A percentile compares a stretch with the other conserved stretches of the same genome.
Conservation (phyloP, 164 flowering plant genomes). For the Litsea cubeba region DNA sequence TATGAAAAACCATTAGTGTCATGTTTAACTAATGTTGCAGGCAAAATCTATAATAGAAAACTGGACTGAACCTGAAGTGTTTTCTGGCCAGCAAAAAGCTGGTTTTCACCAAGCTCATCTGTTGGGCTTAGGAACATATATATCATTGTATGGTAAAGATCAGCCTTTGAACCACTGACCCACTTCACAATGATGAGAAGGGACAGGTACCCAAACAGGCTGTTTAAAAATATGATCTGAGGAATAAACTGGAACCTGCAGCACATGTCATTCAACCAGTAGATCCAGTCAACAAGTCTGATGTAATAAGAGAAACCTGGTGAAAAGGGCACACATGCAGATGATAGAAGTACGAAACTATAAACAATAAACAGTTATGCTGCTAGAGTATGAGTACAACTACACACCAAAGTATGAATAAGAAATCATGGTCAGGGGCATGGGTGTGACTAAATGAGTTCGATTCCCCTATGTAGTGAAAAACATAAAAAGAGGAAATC, state of each 20-base stretch:
- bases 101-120: slow-evolving; percentile 94
- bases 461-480: too few relatives aligned
- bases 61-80: slow-evolving; percentile 56
- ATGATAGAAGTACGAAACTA: too few relatives aligned
- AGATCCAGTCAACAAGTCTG: background rate
- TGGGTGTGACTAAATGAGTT: too few relatives aligned
- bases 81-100: slow-evolving; percentile 87
- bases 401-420: too few relatives aligned
- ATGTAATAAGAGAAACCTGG: background rate
- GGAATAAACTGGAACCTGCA: slow-evolving; percentile 96
- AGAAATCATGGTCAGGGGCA: too few relatives aligned
- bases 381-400: too few relatives aligned
- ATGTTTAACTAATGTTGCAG: background rate
- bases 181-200: slow-evolving; percentile 80
- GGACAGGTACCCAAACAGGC: slow-evolving; percentile 92
- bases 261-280: background rate
- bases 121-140: slow-evolving; percentile 99
- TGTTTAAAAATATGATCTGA: slow-evolving; percentile 84
- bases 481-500: too few relatives aligned
- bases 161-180: slow-evolving; percentile 94
- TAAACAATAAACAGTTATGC: too few relatives aligned
- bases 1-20: slow-evolving; percentile 9
- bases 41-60: background rate
- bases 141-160: slow-evolving; percentile 87
- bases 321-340: background rate